Base-by-base conservation (phyloP, 2,329 filamentous ascomycete species). In the Sphaerulina populicola region DNA sequence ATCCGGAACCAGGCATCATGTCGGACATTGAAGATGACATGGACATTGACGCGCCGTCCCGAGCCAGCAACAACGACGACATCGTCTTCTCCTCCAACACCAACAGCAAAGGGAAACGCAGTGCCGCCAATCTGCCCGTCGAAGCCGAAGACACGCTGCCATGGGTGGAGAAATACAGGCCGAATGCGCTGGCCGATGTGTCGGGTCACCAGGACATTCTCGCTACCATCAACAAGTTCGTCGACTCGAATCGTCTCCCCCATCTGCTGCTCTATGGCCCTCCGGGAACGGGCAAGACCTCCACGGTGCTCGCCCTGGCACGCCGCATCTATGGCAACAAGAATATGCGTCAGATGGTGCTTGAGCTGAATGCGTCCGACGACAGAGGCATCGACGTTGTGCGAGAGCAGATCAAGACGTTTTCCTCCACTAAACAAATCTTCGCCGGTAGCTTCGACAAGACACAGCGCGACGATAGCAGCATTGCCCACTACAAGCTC, bases 161-260 rank as follows among this genome's bases (percentile, higher is more conserved):
- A 72, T 98, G 93, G 91, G 89, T 98, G 7, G 93, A 98, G 68
- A 98, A 98, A 66, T 98, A 97, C 71, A 82, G 93, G 47, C 93
- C 93, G 14, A 83, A 83, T 55, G 88, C 86, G 1, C 80, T 98
- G 41, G 81, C 85, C 60, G 93, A 98, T 70, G 93, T 98, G 52
- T 94, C 89, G 2, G 93, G 93, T 15, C 93, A 98, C 70, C 86
- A 96, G 66, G 93, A 98, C 70, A 97, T 98, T 65, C 82, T 98
- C 57, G 83, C 90, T 4, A 98, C 93, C 2, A 94, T 98, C 73
- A 96, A 96, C 77, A 93, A 90, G 68, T 98, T 98, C 64, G 81
- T 98, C 66, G 90, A 97, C 66, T 80, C 87, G 51, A 97, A 98
- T 72, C 82, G 90, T 60, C 78, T 98, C 47, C 93, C 93, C 6